Evolutionary conservation across 768 basidiomycete species (phyloP).

Genomic region (Russula emetica): DNA sequence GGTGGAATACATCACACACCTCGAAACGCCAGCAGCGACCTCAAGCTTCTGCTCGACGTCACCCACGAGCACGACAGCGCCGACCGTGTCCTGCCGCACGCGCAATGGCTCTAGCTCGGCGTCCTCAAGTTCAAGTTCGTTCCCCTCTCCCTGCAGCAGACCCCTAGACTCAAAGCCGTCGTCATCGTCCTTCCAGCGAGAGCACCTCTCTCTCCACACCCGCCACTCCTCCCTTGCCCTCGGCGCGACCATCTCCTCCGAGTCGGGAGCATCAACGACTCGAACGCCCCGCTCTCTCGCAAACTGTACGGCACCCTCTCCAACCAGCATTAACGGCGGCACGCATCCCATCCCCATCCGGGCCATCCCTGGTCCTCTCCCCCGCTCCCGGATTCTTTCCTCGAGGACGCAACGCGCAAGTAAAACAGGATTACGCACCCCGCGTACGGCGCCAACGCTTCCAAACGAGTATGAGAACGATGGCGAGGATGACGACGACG

Average conservation of each 20-base stretch:
- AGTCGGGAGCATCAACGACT: constrained; percentile 31
- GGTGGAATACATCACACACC: constrained; percentile 36
- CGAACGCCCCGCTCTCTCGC: constrained; percentile 37
- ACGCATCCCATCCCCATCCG: constrained; percentile 51
- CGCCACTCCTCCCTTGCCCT: constrained; percentile 52
- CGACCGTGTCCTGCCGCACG: constrained; percentile 70
- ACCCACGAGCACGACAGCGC: constrained; percentile 55
- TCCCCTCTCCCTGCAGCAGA: background rate
- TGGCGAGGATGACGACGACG: too few species aligned
- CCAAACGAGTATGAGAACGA: constrained; percentile 45
- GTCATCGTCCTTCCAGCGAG: constrained; percentile 34
- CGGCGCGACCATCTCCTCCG: constrained; percentile 45
- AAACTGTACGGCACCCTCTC: constrained; percentile 57
- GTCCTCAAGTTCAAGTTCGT: too few species aligned
- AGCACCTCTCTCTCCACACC: constrained; percentile 46
- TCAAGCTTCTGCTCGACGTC: constrained; percentile 25
- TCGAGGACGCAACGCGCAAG: constrained; percentile 57
- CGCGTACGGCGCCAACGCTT: constrained; percentile 61
- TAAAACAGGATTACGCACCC: constrained; percentile 65
- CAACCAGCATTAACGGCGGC: constrained; percentile 62
- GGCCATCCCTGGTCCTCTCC: constrained; percentile 36
- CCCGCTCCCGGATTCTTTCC: constrained; percentile 36
- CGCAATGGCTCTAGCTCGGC: constrained; percentile 5
- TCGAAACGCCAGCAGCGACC: constrained; percentile 71
- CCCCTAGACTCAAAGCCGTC: background rate